Conservation (phyloP, 140 eudicot genomes). For the Erigeron philadelphicus region DNA sequence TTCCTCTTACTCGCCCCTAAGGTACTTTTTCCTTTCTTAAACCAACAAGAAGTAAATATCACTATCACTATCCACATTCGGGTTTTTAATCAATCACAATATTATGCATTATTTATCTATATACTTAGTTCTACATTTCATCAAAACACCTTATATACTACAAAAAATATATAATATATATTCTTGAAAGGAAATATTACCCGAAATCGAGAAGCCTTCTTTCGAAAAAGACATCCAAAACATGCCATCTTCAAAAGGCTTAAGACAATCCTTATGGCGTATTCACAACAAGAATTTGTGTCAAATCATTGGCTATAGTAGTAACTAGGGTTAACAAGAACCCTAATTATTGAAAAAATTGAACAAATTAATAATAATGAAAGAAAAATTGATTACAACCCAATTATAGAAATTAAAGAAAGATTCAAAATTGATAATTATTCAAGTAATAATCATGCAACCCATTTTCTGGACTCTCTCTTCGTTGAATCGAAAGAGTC, state of each 20-base stretch:
- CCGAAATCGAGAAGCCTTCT: slow-evolving; percentile 31
- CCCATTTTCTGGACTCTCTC: slow-evolving; percentile 42
- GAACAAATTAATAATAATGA: slow-evolving; percentile 1
- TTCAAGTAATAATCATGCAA: slow-evolving; percentile 13
- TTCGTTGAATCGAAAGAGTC: slow-evolving; percentile 39
- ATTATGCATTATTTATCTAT: no score
- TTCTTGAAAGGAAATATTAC: slow-evolving; percentile 12
- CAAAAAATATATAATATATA: neutral
- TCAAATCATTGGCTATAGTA: slow-evolving; percentile 32
- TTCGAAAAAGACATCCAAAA: slow-evolving; percentile 32
- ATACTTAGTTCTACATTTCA: no score
- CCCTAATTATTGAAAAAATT: slow-evolving; percentile 22
- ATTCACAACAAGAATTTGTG: slow-evolving; percentile 16
- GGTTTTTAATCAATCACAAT: slow-evolving; percentile 20
- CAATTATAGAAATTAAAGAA: neutral
- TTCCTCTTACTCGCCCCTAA: slow-evolving; percentile 21
- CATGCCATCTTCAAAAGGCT: slow-evolving; percentile 33
- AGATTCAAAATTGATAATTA: slow-evolving; percentile 20
- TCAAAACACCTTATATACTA: slow-evolving; percentile 4
- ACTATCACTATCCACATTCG: slow-evolving; percentile 15
- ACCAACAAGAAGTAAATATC: slow-evolving; percentile 26
- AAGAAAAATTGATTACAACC: slow-evolving; percentile 13
- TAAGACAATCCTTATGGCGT: slow-evolving; percentile 13
- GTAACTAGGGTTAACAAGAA: slow-evolving; percentile 36
- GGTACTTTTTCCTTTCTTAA: slow-evolving; percentile 32